phyloP scores from a whole-genome alignment of 1,284 basidiomycete species.

The Exobasidium cylindrosporum region DNA sequence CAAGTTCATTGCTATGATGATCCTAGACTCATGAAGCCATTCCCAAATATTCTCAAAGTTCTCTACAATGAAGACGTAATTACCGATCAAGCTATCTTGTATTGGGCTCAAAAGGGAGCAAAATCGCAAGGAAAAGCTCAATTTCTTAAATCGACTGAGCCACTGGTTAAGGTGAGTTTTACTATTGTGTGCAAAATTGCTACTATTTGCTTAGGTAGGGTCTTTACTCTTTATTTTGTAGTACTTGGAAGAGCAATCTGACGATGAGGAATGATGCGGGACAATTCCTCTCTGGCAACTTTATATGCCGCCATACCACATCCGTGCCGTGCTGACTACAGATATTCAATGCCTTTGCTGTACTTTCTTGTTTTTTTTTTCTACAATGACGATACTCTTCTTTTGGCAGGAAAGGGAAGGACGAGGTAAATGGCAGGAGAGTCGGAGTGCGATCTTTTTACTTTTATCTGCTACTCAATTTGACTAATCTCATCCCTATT shows the following conservation, averaged over 20 bases:
- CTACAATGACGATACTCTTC: no score
- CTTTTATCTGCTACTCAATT: no score
- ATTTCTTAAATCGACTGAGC: conserved; percentile 82
- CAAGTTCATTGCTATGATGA: conserved; percentile 88
- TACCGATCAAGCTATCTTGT: conserved; percentile 90
- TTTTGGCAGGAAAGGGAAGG: no score
- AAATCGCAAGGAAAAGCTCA: conserved; percentile 90
- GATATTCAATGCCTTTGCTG: no score
- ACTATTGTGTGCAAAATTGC: not conserved
- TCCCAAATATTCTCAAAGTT: conserved; percentile 82
- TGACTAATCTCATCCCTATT: no score
- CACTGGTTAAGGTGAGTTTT: conserved; percentile 75
- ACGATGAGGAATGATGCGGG: conserved; percentile 68
- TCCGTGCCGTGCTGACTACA: no score
- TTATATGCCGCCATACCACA: no score
- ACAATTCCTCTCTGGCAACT: no score
- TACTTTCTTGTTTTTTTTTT: not conserved
- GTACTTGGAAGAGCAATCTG: conserved; percentile 76
- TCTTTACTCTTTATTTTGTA: conserved; percentile 46
- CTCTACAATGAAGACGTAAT: conserved; percentile 92
- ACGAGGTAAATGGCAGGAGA: no score
- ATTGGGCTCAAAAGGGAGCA: conserved; percentile 94
- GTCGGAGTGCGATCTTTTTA: no score
- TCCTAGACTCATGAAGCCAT: conserved; percentile 85
- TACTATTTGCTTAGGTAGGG: conserved; percentile 14